Evolutionary conservation across 164 flowering plant species (phyloP), one percentile per base, ranked within the genome.

Genomic region (Sedum album): DNA sequence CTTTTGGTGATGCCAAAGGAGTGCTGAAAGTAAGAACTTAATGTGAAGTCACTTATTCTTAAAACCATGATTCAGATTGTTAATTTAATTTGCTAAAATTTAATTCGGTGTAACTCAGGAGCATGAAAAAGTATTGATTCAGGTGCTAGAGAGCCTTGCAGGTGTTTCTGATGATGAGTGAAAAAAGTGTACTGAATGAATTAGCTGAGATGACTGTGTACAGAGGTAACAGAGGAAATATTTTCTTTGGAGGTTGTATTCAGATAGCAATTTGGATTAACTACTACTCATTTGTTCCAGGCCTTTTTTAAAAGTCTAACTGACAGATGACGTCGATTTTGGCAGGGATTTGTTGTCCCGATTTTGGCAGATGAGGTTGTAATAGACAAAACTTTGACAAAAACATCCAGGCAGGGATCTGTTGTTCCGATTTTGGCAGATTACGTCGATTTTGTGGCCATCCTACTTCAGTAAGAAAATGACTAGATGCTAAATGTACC

Each of bases 151-250:
- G 60, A 53, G 15, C 9, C 60, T 53, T 53, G 60, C 60, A 7
- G 60, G 23, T 53, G 30, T 53, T 21, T 53, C 60, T 53, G 60
- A 53, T 23, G 60, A 53, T 53, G 60, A 53, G 23, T 53, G 30
- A 53, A 53, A 30, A n/a, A 53, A 14, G 1, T 53, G 21, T 21
- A 15, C 48, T 11, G 15, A 44, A 13, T 44, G 48, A 44, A 15
- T 44, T 17, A 44, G 48, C 48, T 44, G 48, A 44, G 48, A 44
- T 44, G 48, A 44, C 15, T 39, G 8, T 39, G 42, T 17, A 0
- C 20, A 1, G 18, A 44, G 15, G 48, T 39, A n/a, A 44, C 48
- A 44, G 48, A 44, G 48, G 2, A 13, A 44, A 44, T 44, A 44
- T 44, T 15, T 44, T 44, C 18, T 44, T 44, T 9, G 15, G 48